Evolutionary conservation across 1,284 basidiomycete genomes (phyloP).

Genomic region (Apiotrichum akiyoshidainum): DNA sequence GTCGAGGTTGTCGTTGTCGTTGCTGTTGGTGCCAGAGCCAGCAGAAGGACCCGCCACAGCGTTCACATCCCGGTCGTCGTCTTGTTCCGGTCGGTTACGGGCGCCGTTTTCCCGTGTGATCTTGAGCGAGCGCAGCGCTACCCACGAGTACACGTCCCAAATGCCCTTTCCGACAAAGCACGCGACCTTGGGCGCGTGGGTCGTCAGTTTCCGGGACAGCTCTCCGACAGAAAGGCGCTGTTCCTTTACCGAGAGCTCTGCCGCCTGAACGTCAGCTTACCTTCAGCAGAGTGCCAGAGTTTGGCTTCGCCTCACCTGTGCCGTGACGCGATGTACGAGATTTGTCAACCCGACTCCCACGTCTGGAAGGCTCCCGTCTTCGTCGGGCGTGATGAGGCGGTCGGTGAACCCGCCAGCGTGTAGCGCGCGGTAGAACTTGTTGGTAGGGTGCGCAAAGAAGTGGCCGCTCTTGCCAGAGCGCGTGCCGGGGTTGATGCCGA

Average conservation of each 20-base stretch:
- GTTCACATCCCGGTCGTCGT: background rate
- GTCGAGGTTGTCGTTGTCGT: background rate
- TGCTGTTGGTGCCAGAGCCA: background rate
- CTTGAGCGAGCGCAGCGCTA: conserved; percentile 24
- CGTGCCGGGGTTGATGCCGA: conserved; percentile 56
- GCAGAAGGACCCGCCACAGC: no score
- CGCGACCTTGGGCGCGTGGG: conserved; percentile 59
- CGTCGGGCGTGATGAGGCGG: conserved; percentile 41
- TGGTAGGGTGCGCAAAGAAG: conserved; percentile 68
- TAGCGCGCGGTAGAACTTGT: conserved; percentile 52
- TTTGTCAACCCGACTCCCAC: conserved; percentile 59
- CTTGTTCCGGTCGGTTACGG: conserved; percentile 6
- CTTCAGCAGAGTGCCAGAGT: background rate
- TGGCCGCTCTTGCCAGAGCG: conserved; percentile 62
- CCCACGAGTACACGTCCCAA: conserved; percentile 57
- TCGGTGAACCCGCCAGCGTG: conserved; percentile 55
- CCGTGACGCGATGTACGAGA: conserved; percentile 60
- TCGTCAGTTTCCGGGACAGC: conserved; percentile 60
- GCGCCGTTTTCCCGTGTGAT: background rate
- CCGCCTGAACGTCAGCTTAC: conserved; percentile 22
- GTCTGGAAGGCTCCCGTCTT: conserved; percentile 37
- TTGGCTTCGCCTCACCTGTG: conserved; percentile 50
- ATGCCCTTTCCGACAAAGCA: conserved; percentile 73
- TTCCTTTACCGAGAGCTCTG: conserved; percentile 60
- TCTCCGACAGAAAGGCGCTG: conserved; percentile 55